A percentile compares a stretch with the other conserved stretches of the same genome.
Conservation (phyloP, 2,329 filamentous ascomycete genomes). For the Trichoderma guizhouense region DNA sequence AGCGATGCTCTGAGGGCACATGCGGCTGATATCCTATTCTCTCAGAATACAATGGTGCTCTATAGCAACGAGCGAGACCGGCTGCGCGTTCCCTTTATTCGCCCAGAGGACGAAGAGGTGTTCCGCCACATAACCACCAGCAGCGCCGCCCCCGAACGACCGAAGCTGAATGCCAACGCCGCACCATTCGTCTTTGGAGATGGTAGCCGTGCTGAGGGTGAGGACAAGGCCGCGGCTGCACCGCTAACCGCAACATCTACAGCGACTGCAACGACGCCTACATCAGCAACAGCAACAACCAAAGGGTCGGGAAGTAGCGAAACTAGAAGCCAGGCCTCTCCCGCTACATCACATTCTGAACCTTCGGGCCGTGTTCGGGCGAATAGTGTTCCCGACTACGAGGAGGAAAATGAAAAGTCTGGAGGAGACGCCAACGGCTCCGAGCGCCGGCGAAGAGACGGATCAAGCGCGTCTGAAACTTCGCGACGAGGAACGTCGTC, state of each 20-base stretch:
- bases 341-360: slow-evolving; percentile 35
- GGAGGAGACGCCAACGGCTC: slow-evolving; percentile 24
- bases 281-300: slow-evolving; percentile 20
- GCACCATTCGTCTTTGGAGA: slow-evolving; percentile 42
- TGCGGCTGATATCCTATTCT: slow-evolving; percentile 88
- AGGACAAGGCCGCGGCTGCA: slow-evolving; percentile 14
- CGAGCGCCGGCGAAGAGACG: slow-evolving; percentile 29
- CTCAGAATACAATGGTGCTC: slow-evolving; percentile 82
- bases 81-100: slow-evolving; percentile 84
- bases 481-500: slow-evolving; percentile 47
- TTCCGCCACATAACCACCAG: slow-evolving; percentile 75
- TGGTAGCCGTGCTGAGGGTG: slow-evolving; percentile 24
- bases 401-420: slow-evolving; percentile 42
- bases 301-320: slow-evolving; percentile 29
- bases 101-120: slow-evolving; percentile 78
- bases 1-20: slow-evolving; percentile 83
- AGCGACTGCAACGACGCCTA: slow-evolving; percentile 21
- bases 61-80: slow-evolving; percentile 85
- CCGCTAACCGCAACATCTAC: background rate
- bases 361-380: slow-evolving; percentile 28
- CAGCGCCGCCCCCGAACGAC: slow-evolving; percentile 51
- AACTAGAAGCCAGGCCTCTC: slow-evolving; percentile 18
- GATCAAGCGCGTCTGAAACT: slow-evolving; percentile 28
- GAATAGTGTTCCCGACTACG: slow-evolving; percentile 42
- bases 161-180: slow-evolving; percentile 55